These are phyloP conservation scores for Primulina tabacum DNA, from an alignment of 257 asterid genomes.

Conservation along the genomic window DNA sequence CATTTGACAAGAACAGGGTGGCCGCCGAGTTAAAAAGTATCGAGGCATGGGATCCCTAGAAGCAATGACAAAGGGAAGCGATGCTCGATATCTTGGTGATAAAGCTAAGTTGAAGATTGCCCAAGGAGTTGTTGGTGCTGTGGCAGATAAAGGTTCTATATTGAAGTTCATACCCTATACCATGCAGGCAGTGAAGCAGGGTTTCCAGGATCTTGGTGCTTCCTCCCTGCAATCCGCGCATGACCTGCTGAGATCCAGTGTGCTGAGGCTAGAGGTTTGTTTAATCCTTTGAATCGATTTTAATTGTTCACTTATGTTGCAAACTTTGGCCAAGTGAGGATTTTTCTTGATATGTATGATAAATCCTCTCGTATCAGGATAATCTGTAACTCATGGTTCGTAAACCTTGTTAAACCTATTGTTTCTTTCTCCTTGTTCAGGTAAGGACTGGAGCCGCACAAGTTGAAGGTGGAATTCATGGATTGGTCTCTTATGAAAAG, in stretches of 20 bases:
- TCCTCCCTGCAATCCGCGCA: slow-evolving; percentile 85
- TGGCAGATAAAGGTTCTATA: slow-evolving; percentile 79
- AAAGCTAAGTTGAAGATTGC: slow-evolving; percentile 80
- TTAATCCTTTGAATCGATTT: neutral
- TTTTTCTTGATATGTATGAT: neutral
- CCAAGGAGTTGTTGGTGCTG: slow-evolving; percentile 93
- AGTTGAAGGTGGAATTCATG: slow-evolving; percentile 55
- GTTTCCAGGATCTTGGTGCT: slow-evolving; percentile 95
- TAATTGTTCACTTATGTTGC: neutral
- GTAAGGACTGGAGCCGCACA: slow-evolving; percentile 59
- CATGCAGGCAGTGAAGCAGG: slow-evolving; percentile 56
- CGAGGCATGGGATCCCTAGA: slow-evolving; percentile 46
- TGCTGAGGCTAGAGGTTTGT: slow-evolving; percentile 74
- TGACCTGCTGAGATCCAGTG: slow-evolving; percentile 61
- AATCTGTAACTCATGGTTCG: too few relatives aligned
- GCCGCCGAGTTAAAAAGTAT: slow-evolving; percentile 37
- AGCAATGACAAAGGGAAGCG: slow-evolving; percentile 86
- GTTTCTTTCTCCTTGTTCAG: slow-evolving; percentile 19
- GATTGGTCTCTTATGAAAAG: slow-evolving; percentile 47
- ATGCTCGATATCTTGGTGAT: slow-evolving; percentile 38
- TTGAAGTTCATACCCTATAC: slow-evolving; percentile 81
- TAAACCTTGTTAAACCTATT: neutral
- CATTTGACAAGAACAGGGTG: slow-evolving; percentile 35
- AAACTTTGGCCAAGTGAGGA: neutral
- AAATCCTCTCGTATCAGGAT: too few relatives aligned